Percentiles rank a stretch among this genome's conserved stretches.
These are phyloP conservation scores for Puccinia novopanici DNA, from an alignment of 1,284 basidiomycete genomes.

Conservation along the genomic window DNA sequence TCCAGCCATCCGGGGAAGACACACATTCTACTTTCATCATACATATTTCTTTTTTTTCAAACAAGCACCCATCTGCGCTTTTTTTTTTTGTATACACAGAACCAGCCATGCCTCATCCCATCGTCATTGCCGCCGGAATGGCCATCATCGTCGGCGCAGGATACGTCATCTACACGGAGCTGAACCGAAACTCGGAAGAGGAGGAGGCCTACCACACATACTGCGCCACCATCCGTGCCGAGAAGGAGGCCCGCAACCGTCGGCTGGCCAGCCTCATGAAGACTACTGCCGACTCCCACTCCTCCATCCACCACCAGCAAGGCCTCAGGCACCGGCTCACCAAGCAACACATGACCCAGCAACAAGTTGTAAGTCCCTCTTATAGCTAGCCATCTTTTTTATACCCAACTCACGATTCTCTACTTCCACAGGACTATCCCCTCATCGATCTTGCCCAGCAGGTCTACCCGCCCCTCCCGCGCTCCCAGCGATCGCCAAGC, in stretches of 20 bases:
- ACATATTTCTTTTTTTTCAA: too few species aligned
- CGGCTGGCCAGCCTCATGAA: not conserved
- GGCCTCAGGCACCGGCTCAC: conserved; percentile 2
- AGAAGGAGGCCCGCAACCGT: not conserved
- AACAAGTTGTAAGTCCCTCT: not conserved
- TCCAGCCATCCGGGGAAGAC: too few species aligned
- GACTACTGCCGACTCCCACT: not conserved
- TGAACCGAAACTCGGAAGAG: conserved; percentile 15
- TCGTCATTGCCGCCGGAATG: conserved; percentile 29
- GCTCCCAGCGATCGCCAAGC: not conserved
- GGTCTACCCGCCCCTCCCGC: conserved; percentile 7
- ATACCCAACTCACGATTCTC: not conserved
- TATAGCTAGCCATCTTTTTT: too few species aligned
- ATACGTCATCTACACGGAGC: conserved; percentile 17
- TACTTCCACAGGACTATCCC: conserved; percentile 13
- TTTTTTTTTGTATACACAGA: not conserved
- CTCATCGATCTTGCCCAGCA: conserved; percentile 18
- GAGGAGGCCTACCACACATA: conserved; percentile 23
- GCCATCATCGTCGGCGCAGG: conserved; percentile 22
- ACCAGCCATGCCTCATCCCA: conserved; percentile 21
- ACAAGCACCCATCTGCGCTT: too few species aligned
- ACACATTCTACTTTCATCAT: too few species aligned
- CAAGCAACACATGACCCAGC: not conserved
- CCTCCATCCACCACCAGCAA: not conserved
- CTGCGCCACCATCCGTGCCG: conserved; percentile 18